phyloP scores from a whole-genome alignment of 2,329 filamentous ascomycete species.

The Fusarium sp. region DNA sequence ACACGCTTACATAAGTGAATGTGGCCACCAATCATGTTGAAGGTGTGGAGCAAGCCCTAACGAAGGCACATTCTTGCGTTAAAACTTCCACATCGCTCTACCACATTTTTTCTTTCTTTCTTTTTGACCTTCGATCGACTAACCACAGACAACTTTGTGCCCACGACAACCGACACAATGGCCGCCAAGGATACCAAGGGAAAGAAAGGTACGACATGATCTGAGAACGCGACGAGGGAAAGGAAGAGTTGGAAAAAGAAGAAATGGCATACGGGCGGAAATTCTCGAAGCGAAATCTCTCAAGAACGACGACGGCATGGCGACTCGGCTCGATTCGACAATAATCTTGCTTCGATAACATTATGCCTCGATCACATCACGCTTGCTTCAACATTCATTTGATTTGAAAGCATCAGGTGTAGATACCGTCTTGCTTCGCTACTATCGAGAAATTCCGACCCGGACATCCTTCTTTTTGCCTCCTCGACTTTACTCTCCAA shows the following conservation, averaged over 20 bases:
- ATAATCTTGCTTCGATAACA: constrained; percentile 15
- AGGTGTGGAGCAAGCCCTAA: not conserved
- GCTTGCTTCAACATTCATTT: not conserved
- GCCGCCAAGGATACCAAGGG: constrained; percentile 54
- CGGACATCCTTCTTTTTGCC: constrained; percentile 11
- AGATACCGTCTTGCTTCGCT: constrained; percentile 10
- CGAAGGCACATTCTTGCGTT: too few relatives aligned
- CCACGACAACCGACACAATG: constrained; percentile 48
- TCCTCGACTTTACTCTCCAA: constrained; percentile 14
- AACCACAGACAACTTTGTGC: constrained; percentile 44
- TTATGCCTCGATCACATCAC: not conserved
- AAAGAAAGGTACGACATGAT: constrained; percentile 62
- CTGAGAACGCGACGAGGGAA: constrained; percentile 20
- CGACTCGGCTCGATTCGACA: constrained; percentile 15
- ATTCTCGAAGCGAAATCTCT: constrained; percentile 21
- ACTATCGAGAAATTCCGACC: constrained; percentile 21
- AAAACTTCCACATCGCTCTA: too few relatives aligned
- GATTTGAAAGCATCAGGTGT: not conserved
- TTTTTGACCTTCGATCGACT: constrained; percentile 29
- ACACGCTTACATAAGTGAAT: not conserved
- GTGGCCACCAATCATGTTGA: not conserved
- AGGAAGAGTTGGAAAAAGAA: constrained; percentile 1
- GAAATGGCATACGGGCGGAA: constrained; percentile 1
- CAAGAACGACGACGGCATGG: constrained; percentile 18
- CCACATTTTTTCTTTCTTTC: too few relatives aligned